phyloP scores from a whole-genome alignment of 805 yeast genomes.

The Ogataea trehaloabstinens region DNA sequence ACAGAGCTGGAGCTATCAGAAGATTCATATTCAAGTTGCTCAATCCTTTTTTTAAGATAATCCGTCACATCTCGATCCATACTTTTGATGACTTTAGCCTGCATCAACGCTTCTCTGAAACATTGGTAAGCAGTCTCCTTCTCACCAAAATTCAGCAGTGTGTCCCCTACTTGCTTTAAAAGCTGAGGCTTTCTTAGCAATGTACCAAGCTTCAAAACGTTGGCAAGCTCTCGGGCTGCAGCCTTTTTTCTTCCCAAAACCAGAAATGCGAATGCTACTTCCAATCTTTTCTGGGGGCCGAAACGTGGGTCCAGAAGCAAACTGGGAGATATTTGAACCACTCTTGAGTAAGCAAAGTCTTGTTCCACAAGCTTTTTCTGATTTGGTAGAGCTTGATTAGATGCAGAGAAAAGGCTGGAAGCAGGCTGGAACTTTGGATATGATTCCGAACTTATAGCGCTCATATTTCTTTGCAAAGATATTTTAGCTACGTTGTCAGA shows the following conservation, averaged over 20 bases:
- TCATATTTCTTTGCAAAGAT: conserved; percentile 13
- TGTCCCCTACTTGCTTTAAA: conserved; percentile 15
- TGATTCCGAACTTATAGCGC: conserved; percentile 15
- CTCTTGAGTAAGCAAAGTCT: conserved; percentile 16
- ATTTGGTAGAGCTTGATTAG: conserved; percentile 15
- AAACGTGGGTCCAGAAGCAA: conserved; percentile 13
- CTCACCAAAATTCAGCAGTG: conserved; percentile 14
- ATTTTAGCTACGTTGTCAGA: conserved; percentile 10
- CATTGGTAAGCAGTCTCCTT: conserved; percentile 14
- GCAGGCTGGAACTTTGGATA: conserved; percentile 17
- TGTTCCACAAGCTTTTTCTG: conserved; percentile 13
- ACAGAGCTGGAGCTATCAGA: conserved; percentile 13
- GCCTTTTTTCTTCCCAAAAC: conserved; percentile 17
- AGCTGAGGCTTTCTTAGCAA: conserved; percentile 11
- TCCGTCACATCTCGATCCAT: conserved; percentile 7
- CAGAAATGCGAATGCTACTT: conserved; percentile 16
- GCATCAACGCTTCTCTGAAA: conserved; percentile 16
- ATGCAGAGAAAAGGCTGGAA: conserved; percentile 16
- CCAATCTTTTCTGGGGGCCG: conserved; percentile 9
- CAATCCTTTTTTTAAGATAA: conserved; percentile 10
- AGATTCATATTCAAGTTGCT: conserved; percentile 9
- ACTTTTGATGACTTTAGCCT: conserved; percentile 13
- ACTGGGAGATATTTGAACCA: conserved; percentile 6
- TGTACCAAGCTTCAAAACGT: conserved; percentile 13
- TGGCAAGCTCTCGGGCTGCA: conserved; percentile 19